A percentile compares a stretch with the other conserved stretches of the same genome.
Evolutionary conservation across 768 basidiomycete species (phyloP).

Genomic region (Cystofilobasidium ferigula): DNA sequence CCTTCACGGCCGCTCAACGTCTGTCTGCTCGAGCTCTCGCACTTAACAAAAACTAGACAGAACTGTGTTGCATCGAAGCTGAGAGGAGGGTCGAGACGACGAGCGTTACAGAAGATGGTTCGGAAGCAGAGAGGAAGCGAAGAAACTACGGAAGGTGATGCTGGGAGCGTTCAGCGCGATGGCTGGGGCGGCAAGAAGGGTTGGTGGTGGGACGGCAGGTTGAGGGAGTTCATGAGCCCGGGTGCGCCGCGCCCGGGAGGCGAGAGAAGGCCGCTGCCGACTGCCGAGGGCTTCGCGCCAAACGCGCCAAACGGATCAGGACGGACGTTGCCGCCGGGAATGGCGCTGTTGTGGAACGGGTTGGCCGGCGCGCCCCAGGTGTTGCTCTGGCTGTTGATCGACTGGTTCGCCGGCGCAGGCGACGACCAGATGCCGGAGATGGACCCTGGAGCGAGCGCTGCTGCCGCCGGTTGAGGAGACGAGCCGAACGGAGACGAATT

Average conservation of each 20-base stretch:
- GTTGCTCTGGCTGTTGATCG: background rate
- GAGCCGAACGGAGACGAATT: slow-evolving; percentile 5
- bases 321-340: background rate
- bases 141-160: too few species aligned
- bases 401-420: background rate
- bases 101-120: too few species aligned
- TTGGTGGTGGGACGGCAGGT: slow-evolving; percentile 3
- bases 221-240: background rate
- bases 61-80: too few species aligned
- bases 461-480: slow-evolving; percentile 11
- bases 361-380: background rate
- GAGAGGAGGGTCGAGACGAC: too few species aligned
- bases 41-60: too few species aligned
- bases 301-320: slow-evolving; percentile 1
- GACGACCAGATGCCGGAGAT: slow-evolving; percentile 14
- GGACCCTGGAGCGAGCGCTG: slow-evolving; percentile 7
- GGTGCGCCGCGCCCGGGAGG: background rate
- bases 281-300: background rate
- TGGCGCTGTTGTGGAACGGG: background rate
- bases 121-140: too few species aligned
- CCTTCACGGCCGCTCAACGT: too few species aligned
- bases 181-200: background rate
- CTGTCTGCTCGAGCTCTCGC: too few species aligned
- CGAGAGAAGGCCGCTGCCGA: slow-evolving; percentile 1
- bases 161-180: background rate